These are phyloP conservation scores for Pleurostoma richardsiae DNA, from an alignment of 2,329 filamentous ascomycete genomes.

Conservation along the genomic window DNA sequence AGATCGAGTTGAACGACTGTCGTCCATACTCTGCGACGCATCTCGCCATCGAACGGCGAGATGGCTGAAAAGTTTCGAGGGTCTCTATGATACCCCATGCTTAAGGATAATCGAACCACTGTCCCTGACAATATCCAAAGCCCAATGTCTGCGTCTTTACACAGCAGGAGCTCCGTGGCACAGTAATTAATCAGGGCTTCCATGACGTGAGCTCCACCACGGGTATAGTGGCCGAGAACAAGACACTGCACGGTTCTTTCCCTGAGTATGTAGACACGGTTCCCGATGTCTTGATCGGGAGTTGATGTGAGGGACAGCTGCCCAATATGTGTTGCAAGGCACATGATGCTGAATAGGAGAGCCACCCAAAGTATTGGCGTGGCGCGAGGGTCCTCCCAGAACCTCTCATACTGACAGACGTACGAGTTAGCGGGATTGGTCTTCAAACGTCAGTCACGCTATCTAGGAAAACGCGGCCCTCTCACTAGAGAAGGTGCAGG, in stretches of 20 bases:
- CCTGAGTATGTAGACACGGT: conserved; percentile 9
- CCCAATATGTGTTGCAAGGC: conserved; percentile 25
- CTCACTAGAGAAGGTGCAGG: too few species aligned
- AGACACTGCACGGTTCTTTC: conserved; percentile 30
- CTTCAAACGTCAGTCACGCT: too few species aligned
- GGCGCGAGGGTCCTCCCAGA: conserved; percentile 32
- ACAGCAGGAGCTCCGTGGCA: conserved; percentile 20
- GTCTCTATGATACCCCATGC: conserved; percentile 39
- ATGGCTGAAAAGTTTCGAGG: conserved; percentile 32
- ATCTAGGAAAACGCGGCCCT: background rate
- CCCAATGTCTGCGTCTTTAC: conserved; percentile 23
- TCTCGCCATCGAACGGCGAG: conserved; percentile 35
- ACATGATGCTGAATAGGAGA: conserved; percentile 39
- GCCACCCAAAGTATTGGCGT: conserved; percentile 36
- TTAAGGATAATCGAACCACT: conserved; percentile 26
- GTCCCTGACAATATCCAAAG: conserved; percentile 27
- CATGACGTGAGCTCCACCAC: conserved; percentile 32
- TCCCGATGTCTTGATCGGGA: too few species aligned
- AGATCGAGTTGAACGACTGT: conserved; percentile 34
- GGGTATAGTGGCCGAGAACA: conserved; percentile 31
- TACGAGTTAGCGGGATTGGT: background rate
- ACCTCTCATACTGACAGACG: conserved; percentile 30
- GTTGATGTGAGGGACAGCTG: conserved; percentile 2
- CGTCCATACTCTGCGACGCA: conserved; percentile 37
- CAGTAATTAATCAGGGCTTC: conserved; percentile 30